These are phyloP conservation scores for Penicillium coffeae DNA, from an alignment of 495 filamentous ascomycete genomes.

Conservation along the genomic window DNA sequence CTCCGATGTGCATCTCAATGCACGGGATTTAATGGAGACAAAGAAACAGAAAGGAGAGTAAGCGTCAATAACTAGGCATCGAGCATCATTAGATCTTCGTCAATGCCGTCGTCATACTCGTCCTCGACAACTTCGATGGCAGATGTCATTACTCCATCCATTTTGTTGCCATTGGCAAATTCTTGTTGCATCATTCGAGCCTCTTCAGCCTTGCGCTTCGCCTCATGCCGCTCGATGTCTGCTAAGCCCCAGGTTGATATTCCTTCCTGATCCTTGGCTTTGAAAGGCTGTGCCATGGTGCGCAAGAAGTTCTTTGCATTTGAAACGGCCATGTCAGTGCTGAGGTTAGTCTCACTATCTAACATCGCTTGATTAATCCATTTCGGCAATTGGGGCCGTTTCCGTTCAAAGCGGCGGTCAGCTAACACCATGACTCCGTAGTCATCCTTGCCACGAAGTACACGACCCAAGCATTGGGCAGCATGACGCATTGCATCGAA, in stretches of 20 bases:
- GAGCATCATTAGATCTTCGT: slow-evolving; percentile 58
- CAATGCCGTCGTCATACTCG: slow-evolving; percentile 61
- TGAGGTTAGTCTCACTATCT: slow-evolving; percentile 80
- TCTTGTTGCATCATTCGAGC: slow-evolving; percentile 47
- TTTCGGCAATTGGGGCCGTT: slow-evolving; percentile 84
- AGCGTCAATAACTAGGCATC: slow-evolving; percentile 45
- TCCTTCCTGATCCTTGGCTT: slow-evolving; percentile 76
- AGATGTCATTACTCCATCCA: slow-evolving; percentile 20
- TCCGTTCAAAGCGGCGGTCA: slow-evolving; percentile 86
- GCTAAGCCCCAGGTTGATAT: slow-evolving; percentile 84
- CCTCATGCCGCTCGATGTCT: slow-evolving; percentile 65
- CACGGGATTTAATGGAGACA: background rate
- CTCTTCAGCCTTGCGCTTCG: slow-evolving; percentile 68
- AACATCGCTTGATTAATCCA: slow-evolving; percentile 92
- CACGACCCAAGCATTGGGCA: slow-evolving; percentile 93
- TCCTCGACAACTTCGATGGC: slow-evolving; percentile 26
- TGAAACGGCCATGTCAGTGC: slow-evolving; percentile 92
- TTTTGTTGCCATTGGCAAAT: slow-evolving; percentile 22
- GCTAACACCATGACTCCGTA: slow-evolving; percentile 99
- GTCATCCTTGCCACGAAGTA: slow-evolving; percentile 94
- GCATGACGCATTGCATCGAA: slow-evolving; percentile 99
- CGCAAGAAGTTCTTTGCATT: slow-evolving; percentile 84
- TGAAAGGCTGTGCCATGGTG: slow-evolving; percentile 88
- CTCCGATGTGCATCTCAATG: background rate
- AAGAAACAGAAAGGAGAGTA: slow-evolving; percentile 5